Evolutionary conservation across 805 yeast genomes (phyloP), one percentile per base, ranked within the genome.

Genomic region (Lachancea kluyveri): DNA sequence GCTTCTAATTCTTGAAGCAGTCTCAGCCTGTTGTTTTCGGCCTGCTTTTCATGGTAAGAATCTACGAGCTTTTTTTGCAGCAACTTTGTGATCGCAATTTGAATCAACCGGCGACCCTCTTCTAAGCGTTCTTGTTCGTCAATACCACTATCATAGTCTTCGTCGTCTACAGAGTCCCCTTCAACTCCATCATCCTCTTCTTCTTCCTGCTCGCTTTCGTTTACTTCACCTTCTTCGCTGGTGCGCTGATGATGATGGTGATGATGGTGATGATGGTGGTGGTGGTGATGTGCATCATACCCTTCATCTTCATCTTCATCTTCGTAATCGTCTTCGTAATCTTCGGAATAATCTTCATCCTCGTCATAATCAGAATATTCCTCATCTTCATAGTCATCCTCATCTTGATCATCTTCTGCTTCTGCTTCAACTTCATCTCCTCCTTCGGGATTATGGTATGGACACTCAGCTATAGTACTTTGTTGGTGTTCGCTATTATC

Each of bases 101-200:
- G 86, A 40, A 88, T 70, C 67, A 85, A 70, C 16, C 81, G 75
- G 22, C 88, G 79, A 8, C 90, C 79, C 57, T 87, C 94, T 46
- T 75, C 79, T 48, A 83, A 60, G 30, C 87, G 68, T 53, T 67
- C 79, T 38, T 74, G 80, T 31, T 77, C 79, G 39, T 69, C 75
- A n/a, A 61, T 39, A 8, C 56, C 62, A 28, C 64, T 59, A 26
- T 63, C 53, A 49, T 49, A 54, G 8, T 21, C 53, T 11, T 49
- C 55, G 15, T 48, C 54, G 8, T 48, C 45, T n/a, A n/a, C n/a
- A n/a, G n/a, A n/a, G n/a, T n/a, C n/a, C n/a, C n/a, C n/a, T 3
- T 42, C 50, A 12, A 38, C 40, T 3, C 40, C 45, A 12, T 40
- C 36, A 3, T 38, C 43, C 4, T 42, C 42, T 8, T 41, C 40